Base-by-base conservation (phyloP, 768 basidiomycete species). In the Hysterangium stoloniferum region DNA sequence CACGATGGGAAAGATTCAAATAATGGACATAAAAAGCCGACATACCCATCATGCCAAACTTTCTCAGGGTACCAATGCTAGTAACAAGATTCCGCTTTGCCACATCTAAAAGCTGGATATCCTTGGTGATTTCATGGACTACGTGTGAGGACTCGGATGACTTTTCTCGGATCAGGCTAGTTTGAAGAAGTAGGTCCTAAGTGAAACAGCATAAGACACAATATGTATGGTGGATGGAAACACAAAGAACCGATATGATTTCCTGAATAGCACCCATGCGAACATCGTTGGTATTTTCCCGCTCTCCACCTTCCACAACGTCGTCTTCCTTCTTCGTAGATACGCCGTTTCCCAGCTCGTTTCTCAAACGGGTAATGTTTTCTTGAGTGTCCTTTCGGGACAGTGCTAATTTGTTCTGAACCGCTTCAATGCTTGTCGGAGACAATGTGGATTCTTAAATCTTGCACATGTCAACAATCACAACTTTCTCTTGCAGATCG, bases 101-200 rank as follows among this genome's bases (percentile, higher is more conserved):
- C 31, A 87, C 69, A 64, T 98, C 96, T 28, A 99, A 74, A 4
- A 86, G 79, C 63, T 97, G 94, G 42, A 99, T 98, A 65, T 99
- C 96, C 57, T 88, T 86, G 2, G 96, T 99, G 57, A 98, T 96
- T 58, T 90, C 82, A 47, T 86, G 77, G 22, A 98, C 96, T 42
- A 98, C 90, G 1, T 92, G 92, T 60, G 98, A 96, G 2, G 91
- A 93, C 63, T 99, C 96, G 1, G 91, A 88, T 0, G 95, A 93
- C 62, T 97, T 97, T 67, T 97, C 93, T 37, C 92, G 79, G 57
- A 98, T 96, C 50, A 86, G 85, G 32, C 86, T 93, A 81, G 97
- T 95, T 69, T 98, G 95, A 24, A 86, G 83, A 42, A 98, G 76
- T 13, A 98, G 74, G 61, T 96, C 93, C 94, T 97, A 61, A 9